phyloP scores from a whole-genome alignment of 228 moss, liverwort and hornwort species.

The Sphagnum magellanicum region DNA sequence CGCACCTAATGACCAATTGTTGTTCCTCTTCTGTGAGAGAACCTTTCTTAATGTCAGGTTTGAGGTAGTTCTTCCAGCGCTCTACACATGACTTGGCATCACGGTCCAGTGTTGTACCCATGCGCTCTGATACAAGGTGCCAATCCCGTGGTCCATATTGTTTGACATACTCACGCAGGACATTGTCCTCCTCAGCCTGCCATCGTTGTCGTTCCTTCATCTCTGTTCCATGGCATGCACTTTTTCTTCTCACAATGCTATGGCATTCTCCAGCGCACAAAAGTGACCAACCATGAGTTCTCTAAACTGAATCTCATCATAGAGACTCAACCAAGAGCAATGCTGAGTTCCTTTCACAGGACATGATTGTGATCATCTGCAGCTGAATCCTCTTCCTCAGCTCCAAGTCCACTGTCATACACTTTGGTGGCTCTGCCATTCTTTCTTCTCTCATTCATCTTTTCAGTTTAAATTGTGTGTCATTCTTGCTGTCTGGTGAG shows the following conservation, averaged over 20 bases:
- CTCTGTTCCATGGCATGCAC: constrained; percentile 11
- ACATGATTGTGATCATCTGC: too few species aligned
- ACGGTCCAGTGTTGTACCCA: constrained; percentile 26
- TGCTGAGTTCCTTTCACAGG: too few species aligned
- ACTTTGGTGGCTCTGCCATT: too few species aligned
- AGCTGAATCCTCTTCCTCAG: too few species aligned
- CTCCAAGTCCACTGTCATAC: too few species aligned
- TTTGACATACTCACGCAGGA: constrained; percentile 29
- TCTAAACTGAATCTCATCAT: too few species aligned
- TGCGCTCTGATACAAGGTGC: constrained; percentile 30
- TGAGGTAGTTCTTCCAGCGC: constrained; percentile 44
- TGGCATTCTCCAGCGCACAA: neutral
- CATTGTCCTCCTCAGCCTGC: constrained; percentile 39
- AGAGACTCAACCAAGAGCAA: too few species aligned
- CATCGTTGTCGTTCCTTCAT: constrained; percentile 43
- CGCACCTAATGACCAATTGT: constrained; percentile 11
- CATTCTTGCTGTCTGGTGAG: too few species aligned
- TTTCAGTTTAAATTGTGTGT: too few species aligned
- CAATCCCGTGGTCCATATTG: constrained; percentile 38
- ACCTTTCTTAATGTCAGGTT: constrained; percentile 39
- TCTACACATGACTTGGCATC: constrained; percentile 43
- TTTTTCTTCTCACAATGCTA: constrained; percentile 3
- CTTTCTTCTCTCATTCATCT: too few species aligned
- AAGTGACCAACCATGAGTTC: too few species aligned
- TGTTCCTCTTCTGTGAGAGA: constrained; percentile 32